Evolutionary conservation across 495 filamentous ascomycete genomes (phyloP), one percentile per base, ranked within the genome.

Genomic region (Aspergillus leporis): DNA sequence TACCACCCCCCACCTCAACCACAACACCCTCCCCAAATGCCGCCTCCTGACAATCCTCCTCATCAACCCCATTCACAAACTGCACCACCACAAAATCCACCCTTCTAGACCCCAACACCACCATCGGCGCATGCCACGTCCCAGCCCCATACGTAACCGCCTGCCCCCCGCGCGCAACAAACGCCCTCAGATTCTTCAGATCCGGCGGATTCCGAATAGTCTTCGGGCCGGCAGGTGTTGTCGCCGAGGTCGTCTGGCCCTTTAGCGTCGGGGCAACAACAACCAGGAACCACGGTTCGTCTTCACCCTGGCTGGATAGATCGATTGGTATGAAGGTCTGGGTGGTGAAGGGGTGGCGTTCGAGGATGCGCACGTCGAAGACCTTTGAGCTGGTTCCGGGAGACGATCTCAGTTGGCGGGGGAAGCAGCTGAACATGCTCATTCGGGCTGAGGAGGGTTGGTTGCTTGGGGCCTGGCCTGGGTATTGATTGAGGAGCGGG

Each of bases 61-160:
- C 77, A 13, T 72, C 84, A 36, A 93, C 88, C 5, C 90, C 92
- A 74, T 95, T 98, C 16, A 86, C 87, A 76, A 86, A 90, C 74
- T 97, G 93, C 68, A 90, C 81, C 9, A 97, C 92, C 23, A 96
- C 85, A 74, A 98, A 98, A 65, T 89, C 87, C 28, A 92, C 82
- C 21, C 83, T 77, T 34, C 78, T 62, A 48, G 75, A 66, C 1
- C 93, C 94, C 21, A 97, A 66, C 47, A 91, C 92, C 16, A 89
- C 91, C 94, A 98, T 98, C 2, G 94, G 94, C 61, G 93, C 92
- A 81, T 98, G 94, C 93, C 95, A 98, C 45, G 91, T 97, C 16
- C 91, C 94, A 16, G 88, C 84, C 13, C 83, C 90, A 74, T 98
- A 98, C 16, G 92, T 97, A 19, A 98, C 90, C 3, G 91, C 93